Evolutionary conservation across 257 asterid genomes (phyloP).

Genomic region (Plectranthus barbatus): DNA sequence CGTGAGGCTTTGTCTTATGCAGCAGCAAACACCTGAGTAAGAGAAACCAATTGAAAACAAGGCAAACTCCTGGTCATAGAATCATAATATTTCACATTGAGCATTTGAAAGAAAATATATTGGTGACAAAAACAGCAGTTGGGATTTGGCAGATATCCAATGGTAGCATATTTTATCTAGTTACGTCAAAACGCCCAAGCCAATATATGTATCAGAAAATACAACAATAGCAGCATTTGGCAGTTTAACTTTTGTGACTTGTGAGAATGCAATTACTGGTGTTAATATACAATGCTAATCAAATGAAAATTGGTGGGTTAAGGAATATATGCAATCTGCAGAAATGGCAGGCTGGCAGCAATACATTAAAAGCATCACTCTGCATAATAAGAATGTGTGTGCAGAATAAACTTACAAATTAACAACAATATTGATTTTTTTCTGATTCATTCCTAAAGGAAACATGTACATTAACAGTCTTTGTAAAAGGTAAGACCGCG

Average conservation of each 20-base stretch:
- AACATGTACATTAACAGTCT: not conserved
- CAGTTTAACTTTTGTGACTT: not conserved
- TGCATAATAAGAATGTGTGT: not conserved
- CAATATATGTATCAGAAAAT: not conserved
- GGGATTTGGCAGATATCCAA: not conserved
- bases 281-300: not conserved
- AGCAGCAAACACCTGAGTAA: conserved; percentile 6
- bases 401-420: not conserved
- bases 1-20: not conserved
- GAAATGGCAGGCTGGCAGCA: not conserved
- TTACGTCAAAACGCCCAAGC: not conserved
- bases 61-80: not conserved
- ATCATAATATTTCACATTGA: not conserved
- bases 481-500: not conserved
- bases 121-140: not conserved
- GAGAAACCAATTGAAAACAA: not conserved
- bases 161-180: not conserved
- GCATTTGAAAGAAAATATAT: not conserved
- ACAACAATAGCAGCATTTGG: not conserved
- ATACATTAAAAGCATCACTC: not conserved
- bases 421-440: not conserved
- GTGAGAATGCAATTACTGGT: not conserved
- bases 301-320: not conserved
- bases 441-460: not conserved
- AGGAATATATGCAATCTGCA: not conserved